Percentiles rank a stretch among this genome's conserved stretches.
Evolutionary conservation across 805 yeast genomes (phyloP).

Genomic region (Tanozyma kutaoensis): DNA sequence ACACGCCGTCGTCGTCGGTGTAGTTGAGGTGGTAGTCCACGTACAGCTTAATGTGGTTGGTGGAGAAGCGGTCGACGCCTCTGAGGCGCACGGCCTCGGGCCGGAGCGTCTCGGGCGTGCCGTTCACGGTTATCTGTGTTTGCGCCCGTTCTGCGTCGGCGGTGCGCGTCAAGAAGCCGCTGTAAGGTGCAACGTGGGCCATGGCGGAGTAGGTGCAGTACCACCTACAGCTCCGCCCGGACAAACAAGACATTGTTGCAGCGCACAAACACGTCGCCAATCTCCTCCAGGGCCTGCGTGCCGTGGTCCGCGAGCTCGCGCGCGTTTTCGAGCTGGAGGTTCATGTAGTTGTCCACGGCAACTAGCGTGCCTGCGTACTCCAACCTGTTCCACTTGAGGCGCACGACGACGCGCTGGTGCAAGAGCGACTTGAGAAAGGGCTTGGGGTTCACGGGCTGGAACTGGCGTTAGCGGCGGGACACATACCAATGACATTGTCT

Average conservation of each 20-base stretch:
- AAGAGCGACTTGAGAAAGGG: constrained; percentile 75
- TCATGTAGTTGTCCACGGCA: constrained; percentile 88
- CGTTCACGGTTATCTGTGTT: background rate
- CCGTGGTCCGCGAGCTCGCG: constrained; percentile 20
- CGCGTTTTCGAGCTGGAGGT: constrained; percentile 56
- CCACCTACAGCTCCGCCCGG: too few species aligned
- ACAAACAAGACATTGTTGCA: constrained; percentile 85
- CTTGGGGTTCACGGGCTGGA: constrained; percentile 83
- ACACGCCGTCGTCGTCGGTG: constrained; percentile 6
- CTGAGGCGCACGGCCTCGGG: constrained; percentile 9
- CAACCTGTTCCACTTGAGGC: constrained; percentile 82
- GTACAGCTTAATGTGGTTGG: constrained; percentile 44
- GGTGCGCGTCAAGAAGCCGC: background rate
- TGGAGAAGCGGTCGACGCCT: constrained; percentile 56
- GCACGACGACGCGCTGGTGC: constrained; percentile 58
- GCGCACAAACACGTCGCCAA: constrained; percentile 75
- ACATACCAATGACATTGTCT: too few species aligned
- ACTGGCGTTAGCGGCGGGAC: too few species aligned
- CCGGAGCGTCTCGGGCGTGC: constrained; percentile 33
- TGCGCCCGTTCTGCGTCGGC: background rate
- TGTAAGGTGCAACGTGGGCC: too few species aligned
- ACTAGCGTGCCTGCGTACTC: constrained; percentile 72
- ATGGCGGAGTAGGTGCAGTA: too few species aligned
- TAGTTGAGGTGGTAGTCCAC: constrained; percentile 34
- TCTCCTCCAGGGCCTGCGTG: constrained; percentile 7